Conservation (phyloP, 768 basidiomycete genomes). For the Lactifluus rugatus region DNA sequence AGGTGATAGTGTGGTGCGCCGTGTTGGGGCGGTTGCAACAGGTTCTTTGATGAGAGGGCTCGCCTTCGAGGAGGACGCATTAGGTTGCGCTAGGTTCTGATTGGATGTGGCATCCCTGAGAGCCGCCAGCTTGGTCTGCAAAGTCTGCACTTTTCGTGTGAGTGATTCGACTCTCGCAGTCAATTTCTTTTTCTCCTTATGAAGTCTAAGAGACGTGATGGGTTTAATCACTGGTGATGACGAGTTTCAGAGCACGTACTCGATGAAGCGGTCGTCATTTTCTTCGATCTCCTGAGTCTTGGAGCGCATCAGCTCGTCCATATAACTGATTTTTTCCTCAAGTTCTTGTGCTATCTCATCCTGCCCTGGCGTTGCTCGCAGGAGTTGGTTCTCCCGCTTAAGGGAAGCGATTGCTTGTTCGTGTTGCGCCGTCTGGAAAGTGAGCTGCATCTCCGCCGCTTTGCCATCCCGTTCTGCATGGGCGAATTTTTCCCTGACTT, state of each 20-base stretch:
- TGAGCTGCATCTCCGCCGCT: conserved; percentile 55
- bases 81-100: conserved; percentile 9
- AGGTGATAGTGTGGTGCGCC: conserved; percentile 7
- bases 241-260: conserved; percentile 39
- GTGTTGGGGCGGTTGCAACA: conserved; percentile 1
- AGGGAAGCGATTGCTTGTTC: conserved; percentile 53
- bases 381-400: conserved; percentile 43
- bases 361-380: conserved; percentile 46
- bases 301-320: conserved; percentile 59
- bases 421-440: conserved; percentile 55
- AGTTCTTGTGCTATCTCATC: conserved; percentile 48
- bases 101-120: conserved; percentile 34
- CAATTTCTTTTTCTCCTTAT: conserved; percentile 76
- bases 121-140: conserved; percentile 57
- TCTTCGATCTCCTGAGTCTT: conserved; percentile 77
- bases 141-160: conserved; percentile 59
- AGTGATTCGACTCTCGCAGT: conserved; percentile 58
- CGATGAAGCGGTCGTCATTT: conserved; percentile 72
- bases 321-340: conserved; percentile 60
- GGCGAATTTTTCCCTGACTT: conserved; percentile 28
- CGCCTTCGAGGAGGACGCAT: conserved; percentile 20
- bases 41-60: conserved; percentile 9
- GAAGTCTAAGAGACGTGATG: conserved; percentile 37
- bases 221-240: not conserved
- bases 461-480: conserved; percentile 39